Base-by-base conservation (phyloP, 768 basidiomycete genomes). In the Leccinellum albellum region DNA sequence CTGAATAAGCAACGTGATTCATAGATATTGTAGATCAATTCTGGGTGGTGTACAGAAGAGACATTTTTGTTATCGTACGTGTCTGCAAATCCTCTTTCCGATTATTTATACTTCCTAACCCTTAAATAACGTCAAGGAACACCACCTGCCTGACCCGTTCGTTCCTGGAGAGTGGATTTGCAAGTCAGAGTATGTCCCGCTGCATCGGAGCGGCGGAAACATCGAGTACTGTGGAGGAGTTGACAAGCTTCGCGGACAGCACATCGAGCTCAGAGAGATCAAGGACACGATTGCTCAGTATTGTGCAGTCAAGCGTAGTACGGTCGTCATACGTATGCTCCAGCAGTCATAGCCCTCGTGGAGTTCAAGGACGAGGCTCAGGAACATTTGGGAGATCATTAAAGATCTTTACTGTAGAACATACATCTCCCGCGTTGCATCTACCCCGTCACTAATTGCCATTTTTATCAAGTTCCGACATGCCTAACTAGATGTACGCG, bases 201-300 rank as follows among this genome's bases (percentile, higher is more conserved):
- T 66, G 33, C 70, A 68, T 54, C 66, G 59, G 17, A 35, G 59
- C 1, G 69, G 67, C 42, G 64, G 72, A 24, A 61, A 68, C 21
- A 57, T 73, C 31, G 66, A 67, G 33, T 72, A 69, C 50, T 65
- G 67, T 40, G 72, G 72, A 37, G 68, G 73, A 28, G 62, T 62
- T 15, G 73, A 73, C 64, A 63, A 73, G 57, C 62, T 73, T 54
- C 67, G 69, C 10, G 72, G 73, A 26, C 67, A 65, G 24, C 69
- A 71, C 28, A 66, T 73, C 23, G 72, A 73, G 44, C 66, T 70
- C 15, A 66, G 69, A 14, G 72, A 73, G 56, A 64, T 73, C 14
- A 72, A 73, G 60, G 63, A 65, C 42, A 68, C 68, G 1, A 69
- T 70, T 14, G 59, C 59, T 49, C 71, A 70, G 48, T 64, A 60